phyloP scores from a whole-genome alignment of 805 yeast genomes.

The Candida wancherniae region DNA sequence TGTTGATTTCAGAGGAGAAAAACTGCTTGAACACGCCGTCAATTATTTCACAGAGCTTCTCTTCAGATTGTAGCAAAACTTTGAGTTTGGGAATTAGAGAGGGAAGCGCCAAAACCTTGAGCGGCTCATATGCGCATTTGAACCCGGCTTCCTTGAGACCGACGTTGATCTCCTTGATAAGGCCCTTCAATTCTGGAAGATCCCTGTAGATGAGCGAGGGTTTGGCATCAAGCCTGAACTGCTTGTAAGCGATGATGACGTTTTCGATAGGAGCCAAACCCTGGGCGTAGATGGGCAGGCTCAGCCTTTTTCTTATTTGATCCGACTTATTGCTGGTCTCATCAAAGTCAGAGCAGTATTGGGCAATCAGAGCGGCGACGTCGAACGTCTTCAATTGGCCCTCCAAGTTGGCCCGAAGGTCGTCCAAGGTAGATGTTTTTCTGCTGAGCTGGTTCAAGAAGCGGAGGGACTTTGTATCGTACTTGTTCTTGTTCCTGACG shows the following conservation, averaged over 20 bases:
- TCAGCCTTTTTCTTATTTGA: slow-evolving; percentile 1
- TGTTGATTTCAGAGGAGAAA: slow-evolving; percentile 2
- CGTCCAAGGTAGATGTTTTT: slow-evolving; percentile 4
- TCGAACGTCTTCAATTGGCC: not conserved
- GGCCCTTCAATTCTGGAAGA: slow-evolving; percentile 13
- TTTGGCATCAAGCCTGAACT: slow-evolving; percentile 3
- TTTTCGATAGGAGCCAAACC: not conserved
- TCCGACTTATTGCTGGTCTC: not conserved
- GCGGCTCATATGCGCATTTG: slow-evolving; percentile 12
- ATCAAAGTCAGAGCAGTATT: slow-evolving; percentile 3
- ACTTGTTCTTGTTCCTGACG: slow-evolving; percentile 22
- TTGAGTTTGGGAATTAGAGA: slow-evolving; percentile 6
- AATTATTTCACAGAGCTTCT: not conserved
- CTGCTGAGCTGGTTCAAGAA: slow-evolving; percentile 23
- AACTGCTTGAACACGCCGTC: slow-evolving; percentile 1
- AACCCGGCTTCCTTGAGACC: slow-evolving; percentile 10
- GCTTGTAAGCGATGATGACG: not conserved
- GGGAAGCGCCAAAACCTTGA: slow-evolving; percentile 10
- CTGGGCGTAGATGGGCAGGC: no score
- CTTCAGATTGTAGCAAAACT: slow-evolving; percentile 5
- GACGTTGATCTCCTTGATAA: slow-evolving; percentile 5
- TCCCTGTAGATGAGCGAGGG: slow-evolving; percentile 12
- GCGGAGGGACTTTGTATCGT: slow-evolving; percentile 29
- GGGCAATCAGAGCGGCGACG: slow-evolving; percentile 1
- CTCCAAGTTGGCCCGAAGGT: slow-evolving; percentile 1